Base-by-base conservation (phyloP, 2,329 filamentous ascomycete genomes). In the Colletotrichum sp. region DNA sequence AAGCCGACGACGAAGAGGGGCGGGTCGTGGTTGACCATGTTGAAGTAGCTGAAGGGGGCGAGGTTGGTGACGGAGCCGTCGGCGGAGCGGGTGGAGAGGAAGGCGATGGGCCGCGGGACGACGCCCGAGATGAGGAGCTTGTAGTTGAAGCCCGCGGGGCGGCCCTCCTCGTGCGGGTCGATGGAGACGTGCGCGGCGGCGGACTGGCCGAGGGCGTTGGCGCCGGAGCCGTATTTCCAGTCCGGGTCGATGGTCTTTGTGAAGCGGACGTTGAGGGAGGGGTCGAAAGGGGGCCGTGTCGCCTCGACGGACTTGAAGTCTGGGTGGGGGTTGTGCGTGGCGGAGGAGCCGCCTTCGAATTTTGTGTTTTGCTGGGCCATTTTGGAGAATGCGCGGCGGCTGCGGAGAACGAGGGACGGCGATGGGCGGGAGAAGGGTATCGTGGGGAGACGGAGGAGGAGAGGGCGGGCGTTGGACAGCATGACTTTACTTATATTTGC, bases 81-180 rank as follows among this genome's bases (percentile, higher is more conserved):
- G 5, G 84, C 79, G 26, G 87, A 87, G 69, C 85, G 82, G 12
- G 92, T 91, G 75, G 89, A 91, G 36, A 93, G 82, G 82, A 93
- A 91, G 68, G 90, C 92, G 81, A 98, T 93, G 15, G 96, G 96
- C 15, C 96, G 92, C 1, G 96, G 96, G 18, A 96, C 90, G 79
- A 98, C 92, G 78, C 92, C 92, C 21, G 92, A 94, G 84, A 98
- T 98, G 77, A 98, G 88, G 16, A 98, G 91, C 86, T 98, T 98
- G 90, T 99, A 98, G 89, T 98, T 98, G 86, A 91, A 92, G 2
- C 88, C 86, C 0, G 91, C 85, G 0, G 92, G 89, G 1, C 96
- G 91, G 36, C 93, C 94, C 32, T 92, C 87, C 72, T 90, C 93
- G 83, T 96, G 92, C 0, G 96, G 96, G 84, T 98, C 93, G 80